phyloP scores from a whole-genome alignment of 108 stramenopile genomes.

The Poteriospumella lacustris region DNA sequence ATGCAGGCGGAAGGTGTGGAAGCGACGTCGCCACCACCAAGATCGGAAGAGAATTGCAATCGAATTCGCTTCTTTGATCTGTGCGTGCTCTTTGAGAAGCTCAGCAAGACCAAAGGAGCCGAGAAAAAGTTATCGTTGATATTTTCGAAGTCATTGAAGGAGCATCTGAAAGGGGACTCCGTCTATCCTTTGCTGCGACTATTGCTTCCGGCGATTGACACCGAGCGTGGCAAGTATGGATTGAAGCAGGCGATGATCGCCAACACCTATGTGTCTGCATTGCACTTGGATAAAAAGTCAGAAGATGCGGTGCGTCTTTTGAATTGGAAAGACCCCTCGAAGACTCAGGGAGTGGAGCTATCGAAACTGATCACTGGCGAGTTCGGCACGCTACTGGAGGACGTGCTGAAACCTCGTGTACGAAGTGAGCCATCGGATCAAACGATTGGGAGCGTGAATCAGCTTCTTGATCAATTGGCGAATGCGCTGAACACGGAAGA shows the following conservation, averaged over 20 bases:
- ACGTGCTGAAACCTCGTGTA: background rate
- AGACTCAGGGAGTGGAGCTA: background rate
- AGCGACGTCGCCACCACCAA: too few relatives aligned
- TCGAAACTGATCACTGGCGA: slow-evolving; percentile 13
- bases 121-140: background rate
- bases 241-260: slow-evolving; percentile 16
- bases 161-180: background rate
- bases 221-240: slow-evolving; percentile 13
- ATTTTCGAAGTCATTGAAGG: slow-evolving; percentile 1
- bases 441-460: slow-evolving; percentile 24
- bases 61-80: background rate
- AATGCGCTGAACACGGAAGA: background rate
- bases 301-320: slow-evolving; percentile 6
- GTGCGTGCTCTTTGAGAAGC: background rate
- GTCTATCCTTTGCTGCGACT: slow-evolving; percentile 18
- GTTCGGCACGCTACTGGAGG: background rate
- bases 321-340: slow-evolving; percentile 22
- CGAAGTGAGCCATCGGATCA: background rate
- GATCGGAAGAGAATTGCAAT: background rate
- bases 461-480: slow-evolving; percentile 15
- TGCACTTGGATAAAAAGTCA: slow-evolving; percentile 17
- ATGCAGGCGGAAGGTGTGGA: too few relatives aligned
- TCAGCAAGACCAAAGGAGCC: background rate
- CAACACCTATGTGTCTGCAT: background rate
- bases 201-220: slow-evolving; percentile 1